A percentile compares a stretch with the other conserved stretches of the same genome.
These are phyloP conservation scores for Inonotus hispidus DNA, from an alignment of 1,284 basidiomycete genomes.

Conservation along the genomic window DNA sequence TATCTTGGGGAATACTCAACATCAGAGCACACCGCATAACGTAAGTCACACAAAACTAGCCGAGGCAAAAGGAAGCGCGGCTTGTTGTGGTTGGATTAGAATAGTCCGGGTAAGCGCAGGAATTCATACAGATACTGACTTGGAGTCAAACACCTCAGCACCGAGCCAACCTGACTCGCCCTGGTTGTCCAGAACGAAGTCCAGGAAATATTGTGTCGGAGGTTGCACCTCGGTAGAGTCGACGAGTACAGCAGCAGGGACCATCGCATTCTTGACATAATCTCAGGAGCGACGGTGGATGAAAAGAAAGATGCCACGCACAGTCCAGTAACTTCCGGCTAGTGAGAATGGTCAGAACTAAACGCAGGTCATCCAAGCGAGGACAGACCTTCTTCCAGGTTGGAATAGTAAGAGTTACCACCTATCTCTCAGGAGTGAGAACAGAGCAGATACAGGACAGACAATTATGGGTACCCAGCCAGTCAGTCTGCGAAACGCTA, in stretches of 20 bases:
- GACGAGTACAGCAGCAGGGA: constrained; percentile 44
- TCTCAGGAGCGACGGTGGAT: not conserved
- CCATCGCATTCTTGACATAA: constrained; percentile 43
- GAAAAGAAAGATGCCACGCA: constrained; percentile 28
- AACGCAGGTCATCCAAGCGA: not conserved
- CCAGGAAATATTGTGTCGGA: constrained; percentile 44
- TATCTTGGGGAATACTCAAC: constrained; percentile 33
- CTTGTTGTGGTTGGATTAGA: constrained; percentile 27
- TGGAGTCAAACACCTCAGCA: constrained; percentile 45
- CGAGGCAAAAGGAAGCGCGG: constrained; percentile 52
- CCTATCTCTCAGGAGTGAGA: not conserved
- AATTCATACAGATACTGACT: not conserved
- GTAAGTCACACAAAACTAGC: constrained; percentile 24
- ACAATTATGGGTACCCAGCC: constrained; percentile 34
- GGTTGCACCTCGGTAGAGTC: constrained; percentile 41
- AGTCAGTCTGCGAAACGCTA: constrained; percentile 48
- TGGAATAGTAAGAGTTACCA: constrained; percentile 45
- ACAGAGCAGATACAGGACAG: not conserved
- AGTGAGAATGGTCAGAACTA: not conserved
- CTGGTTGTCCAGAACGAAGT: constrained; percentile 50
- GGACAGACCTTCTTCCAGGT: constrained; percentile 46
- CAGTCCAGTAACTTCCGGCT: constrained; percentile 61
- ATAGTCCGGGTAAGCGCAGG: not conserved
- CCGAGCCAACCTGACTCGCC: constrained; percentile 54
- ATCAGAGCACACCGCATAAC: not conserved